Evolutionary conservation across 1,139 yeast genomes (phyloP).

Genomic region (Spathaspora jeffriesii): DNA sequence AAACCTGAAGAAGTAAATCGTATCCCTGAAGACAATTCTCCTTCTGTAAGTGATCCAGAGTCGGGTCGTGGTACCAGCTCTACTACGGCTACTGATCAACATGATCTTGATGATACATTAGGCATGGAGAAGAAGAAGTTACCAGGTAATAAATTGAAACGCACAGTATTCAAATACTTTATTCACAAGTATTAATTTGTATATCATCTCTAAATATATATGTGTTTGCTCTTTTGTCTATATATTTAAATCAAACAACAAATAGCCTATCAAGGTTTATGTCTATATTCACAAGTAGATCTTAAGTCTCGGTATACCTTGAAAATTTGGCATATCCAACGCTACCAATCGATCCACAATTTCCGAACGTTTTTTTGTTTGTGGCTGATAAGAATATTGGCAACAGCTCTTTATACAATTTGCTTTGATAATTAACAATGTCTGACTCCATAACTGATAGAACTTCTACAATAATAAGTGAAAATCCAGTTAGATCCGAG

Average conservation of each 20-base stretch:
- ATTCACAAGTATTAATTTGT: slow-evolving; percentile 29
- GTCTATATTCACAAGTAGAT: too few species aligned
- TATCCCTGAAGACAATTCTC: slow-evolving; percentile 5
- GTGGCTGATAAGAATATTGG: slow-evolving; percentile 1
- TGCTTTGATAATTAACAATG: background rate
- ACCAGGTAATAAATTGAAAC: slow-evolving; percentile 26
- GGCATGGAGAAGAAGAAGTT: slow-evolving; percentile 16
- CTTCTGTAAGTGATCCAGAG: slow-evolving; percentile 1
- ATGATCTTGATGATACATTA: background rate
- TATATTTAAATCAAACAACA: too few species aligned
- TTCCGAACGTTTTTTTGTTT: too few species aligned
- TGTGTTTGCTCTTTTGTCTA: background rate
- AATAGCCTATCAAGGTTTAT: too few species aligned
- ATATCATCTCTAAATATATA: background rate
- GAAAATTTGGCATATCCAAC: too few species aligned
- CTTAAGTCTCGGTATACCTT: too few species aligned
- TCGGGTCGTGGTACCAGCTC: slow-evolving; percentile 9
- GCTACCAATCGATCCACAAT: too few species aligned
- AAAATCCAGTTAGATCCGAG: background rate
- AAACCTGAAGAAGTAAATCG: background rate
- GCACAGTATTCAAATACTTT: slow-evolving; percentile 36
- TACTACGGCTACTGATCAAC: slow-evolving; percentile 7
- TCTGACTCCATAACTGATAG: background rate
- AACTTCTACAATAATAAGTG: background rate
- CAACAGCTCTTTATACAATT: too few species aligned